phyloP scores from a whole-genome alignment of 352 stramenopile species.

The Phytophthora pseudosyringae region DNA sequence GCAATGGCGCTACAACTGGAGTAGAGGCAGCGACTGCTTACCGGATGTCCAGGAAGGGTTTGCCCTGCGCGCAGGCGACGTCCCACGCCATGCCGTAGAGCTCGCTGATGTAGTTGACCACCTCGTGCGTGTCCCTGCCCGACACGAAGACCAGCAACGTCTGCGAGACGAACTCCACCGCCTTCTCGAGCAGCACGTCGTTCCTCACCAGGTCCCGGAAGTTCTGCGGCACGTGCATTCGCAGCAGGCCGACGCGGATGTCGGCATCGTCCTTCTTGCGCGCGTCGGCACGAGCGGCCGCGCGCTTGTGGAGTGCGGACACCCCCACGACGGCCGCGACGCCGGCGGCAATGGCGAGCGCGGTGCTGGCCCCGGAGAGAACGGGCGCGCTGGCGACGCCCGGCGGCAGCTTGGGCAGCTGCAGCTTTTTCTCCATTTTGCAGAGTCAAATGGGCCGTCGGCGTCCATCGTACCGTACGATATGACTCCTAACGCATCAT shows the following conservation, averaged over 20 bases:
- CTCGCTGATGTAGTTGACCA: conserved; percentile 82
- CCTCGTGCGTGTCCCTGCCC: conserved; percentile 58
- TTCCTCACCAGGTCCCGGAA: conserved; percentile 72
- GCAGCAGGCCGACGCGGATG: conserved; percentile 57
- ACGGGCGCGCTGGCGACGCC: conserved; percentile 25
- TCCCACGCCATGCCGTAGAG: conserved; percentile 82
- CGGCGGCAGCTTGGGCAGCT: conserved; percentile 49
- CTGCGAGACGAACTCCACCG: conserved; percentile 48
- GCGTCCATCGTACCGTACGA: no score
- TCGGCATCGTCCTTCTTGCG: conserved; percentile 7
- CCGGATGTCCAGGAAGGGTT: conserved; percentile 71
- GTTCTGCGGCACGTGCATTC: conserved; percentile 63
- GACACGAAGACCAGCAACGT: conserved; percentile 71
- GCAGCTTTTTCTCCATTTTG: conserved; percentile 57
- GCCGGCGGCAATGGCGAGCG: conserved; percentile 50
- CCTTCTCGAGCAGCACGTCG: conserved; percentile 79
- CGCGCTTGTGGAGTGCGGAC: conserved; percentile 52
- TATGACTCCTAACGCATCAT: no score
- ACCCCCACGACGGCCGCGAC: conserved; percentile 52
- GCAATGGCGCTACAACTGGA: conserved; percentile 2
- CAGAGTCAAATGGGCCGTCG: no score
- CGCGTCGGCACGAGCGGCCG: neutral
- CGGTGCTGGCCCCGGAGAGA: conserved; percentile 42
- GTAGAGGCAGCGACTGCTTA: conserved; percentile 24
- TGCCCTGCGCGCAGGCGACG: conserved; percentile 55